These are phyloP conservation scores for Nitzschia inconspicua DNA, from an alignment of 108 stramenopile species.

Conservation along the genomic window DNA sequence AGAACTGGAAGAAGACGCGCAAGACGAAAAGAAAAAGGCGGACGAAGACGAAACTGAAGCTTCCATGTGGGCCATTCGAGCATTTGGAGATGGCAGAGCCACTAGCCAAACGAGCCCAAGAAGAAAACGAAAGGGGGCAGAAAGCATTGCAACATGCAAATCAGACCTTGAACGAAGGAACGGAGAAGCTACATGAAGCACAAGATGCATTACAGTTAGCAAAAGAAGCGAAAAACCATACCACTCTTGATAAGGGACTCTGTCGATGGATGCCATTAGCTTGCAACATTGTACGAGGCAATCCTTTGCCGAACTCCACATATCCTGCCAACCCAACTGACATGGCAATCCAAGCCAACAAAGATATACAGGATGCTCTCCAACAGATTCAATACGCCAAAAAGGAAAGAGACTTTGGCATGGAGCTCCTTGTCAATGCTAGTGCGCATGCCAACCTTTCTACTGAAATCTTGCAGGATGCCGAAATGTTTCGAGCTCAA, in stretches of 20 bases:
- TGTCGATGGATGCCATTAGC: neutral
- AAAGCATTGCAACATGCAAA: neutral
- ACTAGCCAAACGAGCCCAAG: neutral
- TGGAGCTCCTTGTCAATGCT: constrained; percentile 2
- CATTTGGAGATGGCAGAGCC: neutral
- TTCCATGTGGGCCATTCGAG: neutral
- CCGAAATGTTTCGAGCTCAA: neutral
- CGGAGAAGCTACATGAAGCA: neutral
- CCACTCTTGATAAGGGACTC: constrained; percentile 1
- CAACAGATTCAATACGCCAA: constrained; percentile 6
- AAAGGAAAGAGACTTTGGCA: constrained; percentile 9
- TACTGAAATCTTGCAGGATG: constrained; percentile 1
- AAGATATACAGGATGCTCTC: constrained; percentile 8
- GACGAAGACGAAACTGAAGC: neutral
- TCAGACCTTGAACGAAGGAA: neutral
- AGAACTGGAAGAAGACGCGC: neutral
- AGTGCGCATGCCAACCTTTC: constrained; percentile 19
- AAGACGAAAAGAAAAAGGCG: neutral
- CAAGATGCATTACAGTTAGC: neutral
- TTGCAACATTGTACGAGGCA: neutral
- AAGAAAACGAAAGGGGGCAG: neutral
- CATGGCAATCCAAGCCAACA: constrained; percentile 2
- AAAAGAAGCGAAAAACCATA: neutral
- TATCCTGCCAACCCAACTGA: neutral
- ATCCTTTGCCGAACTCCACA: neutral